A percentile compares a stretch with the other conserved stretches of the same genome.
These are phyloP conservation scores for Tricholomella constricta DNA, from an alignment of 768 basidiomycete genomes.

Conservation along the genomic window DNA sequence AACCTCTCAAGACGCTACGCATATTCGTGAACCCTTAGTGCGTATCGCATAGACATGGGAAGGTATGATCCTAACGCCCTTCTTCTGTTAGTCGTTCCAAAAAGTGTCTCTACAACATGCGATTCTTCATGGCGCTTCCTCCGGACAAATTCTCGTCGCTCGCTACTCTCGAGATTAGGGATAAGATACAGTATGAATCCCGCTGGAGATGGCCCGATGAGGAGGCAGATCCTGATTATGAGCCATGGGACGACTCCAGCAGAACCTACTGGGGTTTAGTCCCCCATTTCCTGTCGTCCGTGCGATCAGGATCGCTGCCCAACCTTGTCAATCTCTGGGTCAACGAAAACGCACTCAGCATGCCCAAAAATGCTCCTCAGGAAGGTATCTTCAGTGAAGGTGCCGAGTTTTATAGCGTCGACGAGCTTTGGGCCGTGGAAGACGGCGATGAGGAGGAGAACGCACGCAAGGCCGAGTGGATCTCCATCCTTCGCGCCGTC, in stretches of 20 bases:
- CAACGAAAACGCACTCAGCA: conserved; percentile 14
- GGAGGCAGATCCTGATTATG: not conserved
- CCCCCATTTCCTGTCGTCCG: conserved; percentile 13
- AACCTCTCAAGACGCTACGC: conserved; percentile 11
- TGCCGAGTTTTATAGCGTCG: conserved; percentile 9
- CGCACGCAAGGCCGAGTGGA: conserved; percentile 11
- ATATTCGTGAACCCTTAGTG: conserved; percentile 18
- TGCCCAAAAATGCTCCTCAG: not conserved
- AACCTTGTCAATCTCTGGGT: conserved; percentile 23
- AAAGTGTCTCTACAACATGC: conserved; percentile 1
- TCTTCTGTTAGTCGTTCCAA: no score
- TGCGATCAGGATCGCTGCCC: conserved; percentile 4
- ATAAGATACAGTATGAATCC: conserved; percentile 5
- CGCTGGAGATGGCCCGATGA: conserved; percentile 19
- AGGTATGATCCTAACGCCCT: no score
- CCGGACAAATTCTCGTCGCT: conserved; percentile 12
- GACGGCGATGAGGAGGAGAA: conserved; percentile 1
- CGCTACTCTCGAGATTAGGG: conserved; percentile 17
- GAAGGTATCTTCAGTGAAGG: not conserved
- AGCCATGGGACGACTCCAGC: conserved; percentile 5
- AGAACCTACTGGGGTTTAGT: conserved; percentile 21
- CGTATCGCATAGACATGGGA: no score
- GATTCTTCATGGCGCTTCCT: conserved; percentile 11
- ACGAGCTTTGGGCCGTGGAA: conserved; percentile 11
- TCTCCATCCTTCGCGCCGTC: not conserved